Base-by-base conservation (phyloP, 2,329 filamentous ascomycete species). In the Fusarium nodosum region DNA sequence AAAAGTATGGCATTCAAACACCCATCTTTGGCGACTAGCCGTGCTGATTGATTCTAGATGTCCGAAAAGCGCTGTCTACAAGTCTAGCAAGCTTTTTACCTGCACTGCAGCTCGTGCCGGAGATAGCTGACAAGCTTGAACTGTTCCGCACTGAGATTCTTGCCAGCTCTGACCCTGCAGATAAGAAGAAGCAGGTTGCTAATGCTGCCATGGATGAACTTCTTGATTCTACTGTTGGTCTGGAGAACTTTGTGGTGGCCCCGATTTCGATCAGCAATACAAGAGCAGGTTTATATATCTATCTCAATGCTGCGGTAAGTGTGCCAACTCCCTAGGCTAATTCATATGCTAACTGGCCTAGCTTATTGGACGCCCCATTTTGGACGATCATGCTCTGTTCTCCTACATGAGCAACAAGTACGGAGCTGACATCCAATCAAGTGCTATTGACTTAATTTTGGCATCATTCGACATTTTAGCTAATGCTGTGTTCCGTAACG, bases 401-500 rank as follows among this genome's bases (percentile, higher is more conserved):
- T 92, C 88, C 51, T 96, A 94, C 79, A 81, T 98, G 42, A 90
- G 93, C 73, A 93, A 94, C 71, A 87, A 94, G 77, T 97, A 97
- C 76, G 33, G 94, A 87, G 91, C 91, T 39, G 92, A 97, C 73
- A 86, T 92, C 42, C 91, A 95, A 78, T 86, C 88, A 15, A 89
- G 93, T 45, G 89, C 92, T 1, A 88, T 93, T 56, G 94, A 97
- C 73, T 84, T 98, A 3, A 91, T 98, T 42, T 87, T 95, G 12
- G 93, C 94, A 2, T 90, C 94, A 0, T 98, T 99, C 75, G 94
- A 98, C 73, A 87, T 97, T 7, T 84, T 99, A 18, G 92, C 94
- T 36, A 97, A 97, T 74, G 91, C 92, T 7, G 92, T 95, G 67
- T 93, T 96, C 71, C 88, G 85, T 8, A 86, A 84, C 44, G 86